Conservation (phyloP, 2,329 filamentous ascomycete species). For the Pseudogymnoascus sp. region DNA sequence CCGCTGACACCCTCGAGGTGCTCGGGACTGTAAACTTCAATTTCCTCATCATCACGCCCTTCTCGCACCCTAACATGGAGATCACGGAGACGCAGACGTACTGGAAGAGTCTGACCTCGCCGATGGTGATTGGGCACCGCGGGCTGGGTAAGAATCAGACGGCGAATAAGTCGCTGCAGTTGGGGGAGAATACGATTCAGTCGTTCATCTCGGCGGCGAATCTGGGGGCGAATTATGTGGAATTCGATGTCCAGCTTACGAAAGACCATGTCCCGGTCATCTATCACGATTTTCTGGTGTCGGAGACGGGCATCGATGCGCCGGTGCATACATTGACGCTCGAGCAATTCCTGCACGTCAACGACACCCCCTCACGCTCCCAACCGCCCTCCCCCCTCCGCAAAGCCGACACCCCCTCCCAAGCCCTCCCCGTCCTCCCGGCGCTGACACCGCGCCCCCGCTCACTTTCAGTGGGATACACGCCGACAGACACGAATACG, state of each 20-base stretch:
- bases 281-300: conserved; percentile 97
- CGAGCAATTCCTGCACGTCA: conserved; percentile 88
- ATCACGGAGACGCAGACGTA: conserved; percentile 88
- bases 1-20: conserved; percentile 71
- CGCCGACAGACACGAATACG: conserved; percentile 19
- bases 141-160: conserved; percentile 85
- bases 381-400: conserved; percentile 35
- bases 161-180: conserved; percentile 76
- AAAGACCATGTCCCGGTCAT: conserved; percentile 98
- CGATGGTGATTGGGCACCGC: conserved; percentile 68
- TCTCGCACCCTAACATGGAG: conserved; percentile 87
- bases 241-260: conserved; percentile 91
- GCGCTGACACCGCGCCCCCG: conserved; percentile 23
- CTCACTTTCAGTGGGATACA: conserved; percentile 28
- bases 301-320: conserved; percentile 93
- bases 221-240: conserved; percentile 68
- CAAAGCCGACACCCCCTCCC: conserved; percentile 17
- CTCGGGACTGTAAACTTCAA: conserved; percentile 97
- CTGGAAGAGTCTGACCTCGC: conserved; percentile 76
- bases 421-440: conserved; percentile 14
- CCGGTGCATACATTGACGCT: conserved; percentile 91
- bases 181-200: conserved; percentile 91
- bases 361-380: conserved; percentile 38
- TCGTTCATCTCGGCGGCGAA: conserved; percentile 97
- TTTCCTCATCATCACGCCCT: conserved; percentile 89